Evolutionary conservation across 148 eudicot species (phyloP).

Genomic region (Cornus suecica): DNA sequence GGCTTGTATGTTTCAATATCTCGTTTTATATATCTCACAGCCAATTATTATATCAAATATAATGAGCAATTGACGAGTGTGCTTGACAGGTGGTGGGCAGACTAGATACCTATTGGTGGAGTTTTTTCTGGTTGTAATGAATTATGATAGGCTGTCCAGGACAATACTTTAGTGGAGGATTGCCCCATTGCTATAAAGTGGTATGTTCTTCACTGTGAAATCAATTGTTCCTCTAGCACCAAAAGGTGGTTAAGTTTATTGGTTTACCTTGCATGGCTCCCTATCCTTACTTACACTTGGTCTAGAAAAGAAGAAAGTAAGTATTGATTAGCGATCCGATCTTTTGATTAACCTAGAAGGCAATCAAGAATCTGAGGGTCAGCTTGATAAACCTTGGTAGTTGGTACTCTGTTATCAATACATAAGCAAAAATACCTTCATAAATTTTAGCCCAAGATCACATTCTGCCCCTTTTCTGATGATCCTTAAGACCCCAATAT

Average conservation of each 20-base stretch:
- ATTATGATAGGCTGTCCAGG: background rate
- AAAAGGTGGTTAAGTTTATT: background rate
- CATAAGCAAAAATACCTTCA: no score
- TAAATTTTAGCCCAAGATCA: background rate
- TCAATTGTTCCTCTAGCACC: background rate
- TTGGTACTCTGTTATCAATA: no score
- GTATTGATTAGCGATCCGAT: no score
- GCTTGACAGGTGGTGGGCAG: no score
- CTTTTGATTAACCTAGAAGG: background rate
- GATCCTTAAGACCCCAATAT: background rate
- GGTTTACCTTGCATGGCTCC: background rate
- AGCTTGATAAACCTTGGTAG: no score
- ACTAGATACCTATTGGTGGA: no score
- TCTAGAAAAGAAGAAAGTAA: background rate
- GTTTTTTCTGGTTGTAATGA: background rate
- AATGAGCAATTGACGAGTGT: no score
- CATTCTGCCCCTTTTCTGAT: background rate
- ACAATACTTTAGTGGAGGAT: background rate
- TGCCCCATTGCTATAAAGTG: background rate
- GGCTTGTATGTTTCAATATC: no score
- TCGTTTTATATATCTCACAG: no score
- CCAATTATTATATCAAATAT: no score
- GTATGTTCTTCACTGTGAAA: background rate
- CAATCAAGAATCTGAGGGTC: no score
- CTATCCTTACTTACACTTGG: background rate